phyloP scores from a whole-genome alignment of 495 filamentous ascomycete species.

The Viridothelium virens region DNA sequence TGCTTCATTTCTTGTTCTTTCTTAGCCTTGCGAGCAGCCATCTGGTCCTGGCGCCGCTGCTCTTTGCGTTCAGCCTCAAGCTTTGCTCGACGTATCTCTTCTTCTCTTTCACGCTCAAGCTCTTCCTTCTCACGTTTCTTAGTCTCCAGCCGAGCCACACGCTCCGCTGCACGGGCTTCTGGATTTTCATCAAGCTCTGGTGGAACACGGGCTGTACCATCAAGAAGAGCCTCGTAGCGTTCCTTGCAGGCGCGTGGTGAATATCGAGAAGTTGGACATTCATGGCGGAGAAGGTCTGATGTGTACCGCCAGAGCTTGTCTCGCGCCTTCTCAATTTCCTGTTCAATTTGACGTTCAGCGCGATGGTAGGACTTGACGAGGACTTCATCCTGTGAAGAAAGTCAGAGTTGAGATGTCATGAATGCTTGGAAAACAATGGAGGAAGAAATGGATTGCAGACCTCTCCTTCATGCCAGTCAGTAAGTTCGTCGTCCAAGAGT shows the following conservation, averaged over 20 bases:
- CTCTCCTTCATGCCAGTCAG: conserved; percentile 36
- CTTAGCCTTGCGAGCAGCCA: conserved; percentile 65
- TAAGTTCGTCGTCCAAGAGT: conserved; percentile 32
- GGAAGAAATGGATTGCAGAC: conserved; percentile 22
- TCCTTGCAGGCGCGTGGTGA: conserved; percentile 29
- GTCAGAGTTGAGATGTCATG: neutral
- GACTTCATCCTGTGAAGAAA: conserved; percentile 23
- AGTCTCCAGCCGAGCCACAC: conserved; percentile 19
- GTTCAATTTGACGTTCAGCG: conserved; percentile 24
- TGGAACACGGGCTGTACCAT: conserved; percentile 30
- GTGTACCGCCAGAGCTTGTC: conserved; percentile 26
- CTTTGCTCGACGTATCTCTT: conserved; percentile 4
- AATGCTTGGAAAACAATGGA: neutral
- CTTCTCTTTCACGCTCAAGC: conserved; percentile 2
- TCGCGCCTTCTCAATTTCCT: conserved; percentile 24
- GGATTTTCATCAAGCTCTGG: conserved; percentile 29
- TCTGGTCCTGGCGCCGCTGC: conserved; percentile 12
- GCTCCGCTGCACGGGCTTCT: conserved; percentile 21
- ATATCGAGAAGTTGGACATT: conserved; percentile 23
- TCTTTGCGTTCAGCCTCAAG: conserved; percentile 16
- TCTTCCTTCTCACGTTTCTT: conserved; percentile 16
- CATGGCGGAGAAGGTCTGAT: conserved; percentile 22
- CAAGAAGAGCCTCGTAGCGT: conserved; percentile 26
- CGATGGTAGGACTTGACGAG: conserved; percentile 24
- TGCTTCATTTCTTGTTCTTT: conserved; percentile 40